Evolutionary conservation across 148 eudicot species (phyloP).

Genomic region (Arctostaphylos glauca): DNA sequence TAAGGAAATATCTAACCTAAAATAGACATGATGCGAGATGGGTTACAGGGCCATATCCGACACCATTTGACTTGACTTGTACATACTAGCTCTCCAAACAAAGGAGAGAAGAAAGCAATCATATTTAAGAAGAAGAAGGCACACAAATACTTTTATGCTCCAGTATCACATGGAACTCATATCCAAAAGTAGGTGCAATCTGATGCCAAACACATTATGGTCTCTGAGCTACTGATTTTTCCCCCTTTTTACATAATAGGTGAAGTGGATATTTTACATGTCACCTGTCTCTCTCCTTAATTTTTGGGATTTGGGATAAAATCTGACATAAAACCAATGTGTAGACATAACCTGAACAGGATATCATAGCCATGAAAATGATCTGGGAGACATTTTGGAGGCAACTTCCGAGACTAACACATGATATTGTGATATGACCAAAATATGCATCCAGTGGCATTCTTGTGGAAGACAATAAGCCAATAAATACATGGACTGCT

Average conservation of each 20-base stretch:
- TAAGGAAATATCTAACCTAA: neutral
- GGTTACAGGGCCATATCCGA: neutral
- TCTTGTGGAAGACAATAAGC: neutral
- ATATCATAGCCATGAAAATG: neutral
- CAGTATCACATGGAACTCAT: neutral
- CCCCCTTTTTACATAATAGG: neutral
- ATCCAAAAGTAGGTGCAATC: neutral
- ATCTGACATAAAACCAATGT: neutral
- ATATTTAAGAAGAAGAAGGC: neutral
- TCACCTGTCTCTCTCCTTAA: neutral
- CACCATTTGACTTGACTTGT: neutral
- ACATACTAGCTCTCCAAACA: neutral
- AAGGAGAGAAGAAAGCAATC: neutral
- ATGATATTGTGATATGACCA: neutral
- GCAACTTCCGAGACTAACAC: neutral
- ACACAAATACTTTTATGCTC: neutral
- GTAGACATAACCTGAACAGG: neutral
- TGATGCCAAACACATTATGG: neutral
- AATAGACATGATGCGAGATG: neutral
- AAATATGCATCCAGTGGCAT: neutral
- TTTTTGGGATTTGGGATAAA: neutral
- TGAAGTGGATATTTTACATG: neutral
- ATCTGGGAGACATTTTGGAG: neutral
- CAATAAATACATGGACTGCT: neutral
- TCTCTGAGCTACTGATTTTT: neutral